phyloP scores from a whole-genome alignment of 495 filamentous ascomycete genomes.

The Penicilliopsis zonata region DNA sequence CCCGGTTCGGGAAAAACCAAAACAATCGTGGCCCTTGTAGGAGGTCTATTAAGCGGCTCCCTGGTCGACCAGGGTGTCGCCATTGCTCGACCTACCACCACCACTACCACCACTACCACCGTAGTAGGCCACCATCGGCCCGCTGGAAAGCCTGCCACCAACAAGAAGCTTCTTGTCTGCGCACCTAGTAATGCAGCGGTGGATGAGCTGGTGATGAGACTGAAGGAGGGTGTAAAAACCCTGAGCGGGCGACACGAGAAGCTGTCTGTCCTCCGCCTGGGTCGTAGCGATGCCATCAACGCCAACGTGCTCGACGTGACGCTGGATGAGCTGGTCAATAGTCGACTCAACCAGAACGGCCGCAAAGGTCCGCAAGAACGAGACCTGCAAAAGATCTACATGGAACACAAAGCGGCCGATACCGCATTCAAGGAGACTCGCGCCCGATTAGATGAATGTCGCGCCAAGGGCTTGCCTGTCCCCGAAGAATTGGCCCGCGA shows the following conservation, averaged over 20 bases:
- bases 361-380: slow-evolving; percentile 32
- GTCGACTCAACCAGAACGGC: slow-evolving; percentile 41
- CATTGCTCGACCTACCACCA: slow-evolving; percentile 38
- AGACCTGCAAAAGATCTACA: slow-evolving; percentile 66
- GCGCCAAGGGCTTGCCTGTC: slow-evolving; percentile 46
- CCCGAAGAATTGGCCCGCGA: slow-evolving; percentile 58
- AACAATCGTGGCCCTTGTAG: slow-evolving; percentile 93
- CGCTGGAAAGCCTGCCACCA: slow-evolving; percentile 16
- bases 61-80: slow-evolving; percentile 38
- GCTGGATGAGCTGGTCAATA: slow-evolving; percentile 79
- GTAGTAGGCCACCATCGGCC: slow-evolving; percentile 8
- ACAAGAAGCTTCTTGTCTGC: slow-evolving; percentile 86
- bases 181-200: slow-evolving; percentile 96
- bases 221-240: slow-evolving; percentile 81
- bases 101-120: slow-evolving; percentile 8
- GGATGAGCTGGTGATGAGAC: slow-evolving; percentile 86
- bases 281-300: slow-evolving; percentile 88
- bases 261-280: slow-evolving; percentile 79
- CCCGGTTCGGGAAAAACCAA: slow-evolving; percentile 97
- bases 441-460: slow-evolving; percentile 56
- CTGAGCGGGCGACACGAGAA: slow-evolving; percentile 56
- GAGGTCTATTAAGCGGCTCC: slow-evolving; percentile 61
- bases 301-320: slow-evolving; percentile 82
- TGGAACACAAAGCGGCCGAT: slow-evolving; percentile 69
- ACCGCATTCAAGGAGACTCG: slow-evolving; percentile 54